Evolutionary conservation across 768 basidiomycete species (phyloP), one percentile per base, ranked within the genome.

Genomic region (Cubamyces lactineus): DNA sequence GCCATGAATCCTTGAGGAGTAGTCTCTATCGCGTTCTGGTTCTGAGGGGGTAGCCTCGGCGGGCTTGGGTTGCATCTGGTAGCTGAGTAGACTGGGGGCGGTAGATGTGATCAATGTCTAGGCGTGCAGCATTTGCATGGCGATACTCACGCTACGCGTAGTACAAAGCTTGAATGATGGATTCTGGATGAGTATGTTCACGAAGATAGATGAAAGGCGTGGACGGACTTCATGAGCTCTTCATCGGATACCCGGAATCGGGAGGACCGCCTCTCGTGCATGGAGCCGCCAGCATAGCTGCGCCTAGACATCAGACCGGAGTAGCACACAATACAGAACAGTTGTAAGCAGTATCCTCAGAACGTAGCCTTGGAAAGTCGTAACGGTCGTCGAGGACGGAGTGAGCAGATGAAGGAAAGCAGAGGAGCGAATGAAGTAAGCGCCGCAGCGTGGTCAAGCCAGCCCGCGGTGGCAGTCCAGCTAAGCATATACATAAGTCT

Each of bases 201-300:
- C 40, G 66, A 68, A 48, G 61, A 55, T 12, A 11, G 26, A 60
- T 47, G 34, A 46, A 48, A 45, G 62, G 26, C 42, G 38, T 74
- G 77, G 53, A 75, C 85, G 67, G 73, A 94, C 92, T 91, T 85
- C 78, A 91, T 92, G 68, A 94, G 78, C 72, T 94, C 92, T 59
- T 94, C 91, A 68, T 94, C 92, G 26, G 88, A 84, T 53, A 93
- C 86, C 65, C 87, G 83, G 76, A 90, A 83, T 73, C 87, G 88
- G 66, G 89, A 88, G 64, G 89, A 62, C 62, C 91, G 85, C 75
- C 84, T 84, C 73, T 90, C 86, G 24, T 89, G 87, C 63, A 86
- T 81, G 67, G 77, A 78, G 74, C 89, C 34, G 34, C 34, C 86
- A 67, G 84, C 84, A 76, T 87, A 83, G 79, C 91, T 94, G 73